Evolutionary conservation across 352 stramenopile genomes (phyloP).

Genomic region (Globisporangium cylindrosporum): DNA sequence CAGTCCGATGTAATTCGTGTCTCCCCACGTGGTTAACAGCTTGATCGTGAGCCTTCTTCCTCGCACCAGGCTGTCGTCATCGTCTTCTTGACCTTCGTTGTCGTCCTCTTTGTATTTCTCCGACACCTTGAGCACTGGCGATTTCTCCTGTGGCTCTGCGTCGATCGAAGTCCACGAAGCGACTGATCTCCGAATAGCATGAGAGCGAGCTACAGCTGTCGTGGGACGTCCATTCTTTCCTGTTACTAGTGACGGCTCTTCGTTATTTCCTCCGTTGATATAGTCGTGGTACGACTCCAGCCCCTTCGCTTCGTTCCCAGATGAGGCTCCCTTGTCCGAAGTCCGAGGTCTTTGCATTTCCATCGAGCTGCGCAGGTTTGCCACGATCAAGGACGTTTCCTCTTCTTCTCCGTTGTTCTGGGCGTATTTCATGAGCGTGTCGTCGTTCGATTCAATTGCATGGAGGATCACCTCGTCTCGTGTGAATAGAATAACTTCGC

Average conservation of each 20-base stretch:
- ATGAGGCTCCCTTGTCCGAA: conserved; percentile 31
- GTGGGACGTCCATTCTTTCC: conserved; percentile 33
- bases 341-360: conserved; percentile 50
- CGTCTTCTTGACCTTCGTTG: conserved; percentile 12
- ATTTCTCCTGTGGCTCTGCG: conserved; percentile 51
- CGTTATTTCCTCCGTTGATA: conserved; percentile 14
- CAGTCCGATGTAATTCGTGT: conserved; percentile 83
- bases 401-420: conserved; percentile 52
- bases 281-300: conserved; percentile 14
- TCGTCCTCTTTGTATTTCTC: conserved; percentile 18
- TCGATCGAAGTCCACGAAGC: conserved; percentile 33
- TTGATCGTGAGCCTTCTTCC: conserved; percentile 55
- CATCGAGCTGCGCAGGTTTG: conserved; percentile 37
- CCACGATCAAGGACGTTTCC: conserved; percentile 31
- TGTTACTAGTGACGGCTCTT: neutral
- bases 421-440: conserved; percentile 21
- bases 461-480: conserved; percentile 53
- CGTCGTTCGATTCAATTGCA: conserved; percentile 72
- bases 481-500: conserved; percentile 89
- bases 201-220: conserved; percentile 35
- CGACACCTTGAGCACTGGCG: conserved; percentile 37
- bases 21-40: conserved; percentile 71
- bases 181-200: conserved; percentile 33
- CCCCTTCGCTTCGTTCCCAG: neutral
- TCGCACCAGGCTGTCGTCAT: conserved; percentile 18